Base-by-base conservation (phyloP, 2,329 filamentous ascomycete species). In the Coniochaeta sp. region DNA sequence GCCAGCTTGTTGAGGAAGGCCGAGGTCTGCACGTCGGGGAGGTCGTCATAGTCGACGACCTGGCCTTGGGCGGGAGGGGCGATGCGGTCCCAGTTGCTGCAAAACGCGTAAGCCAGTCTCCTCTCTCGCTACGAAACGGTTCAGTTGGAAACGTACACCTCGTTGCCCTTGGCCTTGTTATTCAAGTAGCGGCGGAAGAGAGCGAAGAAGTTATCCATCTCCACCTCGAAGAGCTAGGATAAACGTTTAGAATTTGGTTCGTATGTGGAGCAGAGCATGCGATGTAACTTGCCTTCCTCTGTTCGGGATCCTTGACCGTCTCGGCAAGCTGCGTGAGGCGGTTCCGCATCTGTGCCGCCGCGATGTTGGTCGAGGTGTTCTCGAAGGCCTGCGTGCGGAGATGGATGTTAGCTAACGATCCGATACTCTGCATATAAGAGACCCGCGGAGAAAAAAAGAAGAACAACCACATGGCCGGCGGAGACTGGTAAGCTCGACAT, bases 131-230 rank as follows among this genome's bases (percentile, higher is more conserved):
- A 32, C 12, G 3, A 47, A n/a, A n/a, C 1, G 12, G 8, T 12
- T 19, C 24, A 34, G 6, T 42, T 10, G 12, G 32, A 61, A 61
- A 77, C 85, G 66, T 82, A 89, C 84, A 95, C 86, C 58, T 87
- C 87, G 75, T 95, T 97, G 75, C 93, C 93, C 87, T 98, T 98
- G 73, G 95, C 93, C 84, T 97, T 96, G 81, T 98, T 95, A 75
- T 97, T 97, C 65, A 99, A 82, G 79, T 97, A 99, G 79, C 95
- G 88, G 73, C 95, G 90, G 89, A 99, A 99, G 64, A 99, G 89
- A 63, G 92, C 89, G 74, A 99, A 99, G 84, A 99, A 99, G 87
- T 99, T 99, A 86, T 99, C 95, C 93, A 97, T 98, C 80, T 99
- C 93, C 4, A 93, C 96, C 81, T 98, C 93, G 77, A 98, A 98